These are phyloP conservation scores for Penicillium cinerascens DNA, from an alignment of 495 filamentous ascomycete species.

Conservation along the genomic window DNA sequence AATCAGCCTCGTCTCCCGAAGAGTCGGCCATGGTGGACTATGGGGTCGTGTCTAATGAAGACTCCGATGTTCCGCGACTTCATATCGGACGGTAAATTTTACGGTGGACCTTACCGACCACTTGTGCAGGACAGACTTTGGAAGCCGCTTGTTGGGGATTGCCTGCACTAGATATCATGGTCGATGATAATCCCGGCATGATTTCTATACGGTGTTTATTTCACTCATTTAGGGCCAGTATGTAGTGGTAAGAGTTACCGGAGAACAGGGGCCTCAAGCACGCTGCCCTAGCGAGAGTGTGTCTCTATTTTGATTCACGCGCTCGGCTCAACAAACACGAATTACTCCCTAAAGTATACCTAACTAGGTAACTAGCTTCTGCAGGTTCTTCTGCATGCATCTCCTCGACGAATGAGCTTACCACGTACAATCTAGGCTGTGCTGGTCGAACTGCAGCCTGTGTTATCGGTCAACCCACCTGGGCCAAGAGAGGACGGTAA, in stretches of 20 bases:
- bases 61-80: not conserved
- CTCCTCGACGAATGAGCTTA: not conserved
- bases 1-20: conserved; percentile 41
- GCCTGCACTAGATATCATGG: too few species aligned
- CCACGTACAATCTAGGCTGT: not conserved
- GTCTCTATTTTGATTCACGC: not conserved
- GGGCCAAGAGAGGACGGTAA: too few species aligned
- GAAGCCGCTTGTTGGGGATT: not conserved
- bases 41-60: not conserved
- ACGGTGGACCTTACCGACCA: conserved; percentile 22
- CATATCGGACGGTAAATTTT: conserved; percentile 17
- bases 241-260: too few species aligned
- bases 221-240: too few species aligned
- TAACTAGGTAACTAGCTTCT: not conserved
- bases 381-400: not conserved
- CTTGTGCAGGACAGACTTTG: conserved; percentile 3
- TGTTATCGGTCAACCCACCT: not conserved
- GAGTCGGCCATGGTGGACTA: not conserved
- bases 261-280: too few species aligned
- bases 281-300: not conserved
- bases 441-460: not conserved
- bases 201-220: too few species aligned
- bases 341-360: not conserved
- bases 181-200: too few species aligned
- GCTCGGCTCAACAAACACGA: not conserved